Conservation (phyloP, 345 rosid species). For the Populus simonii region DNA sequence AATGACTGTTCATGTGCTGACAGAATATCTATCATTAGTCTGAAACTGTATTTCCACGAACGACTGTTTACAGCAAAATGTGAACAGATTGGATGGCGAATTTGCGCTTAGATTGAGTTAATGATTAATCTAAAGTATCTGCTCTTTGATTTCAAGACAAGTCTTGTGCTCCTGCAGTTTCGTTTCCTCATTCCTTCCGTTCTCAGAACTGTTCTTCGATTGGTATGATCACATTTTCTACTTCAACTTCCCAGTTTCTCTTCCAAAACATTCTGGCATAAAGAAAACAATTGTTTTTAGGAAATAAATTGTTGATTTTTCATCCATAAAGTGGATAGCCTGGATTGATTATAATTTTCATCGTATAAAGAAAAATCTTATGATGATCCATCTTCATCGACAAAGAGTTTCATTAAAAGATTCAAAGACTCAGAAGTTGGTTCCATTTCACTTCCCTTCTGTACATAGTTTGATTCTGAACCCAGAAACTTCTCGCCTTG, state of each 20-base stretch:
- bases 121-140: not conserved
- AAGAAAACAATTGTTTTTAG: not conserved
- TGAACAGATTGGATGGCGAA: not conserved
- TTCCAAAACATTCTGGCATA: not conserved
- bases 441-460: slow-evolving; percentile 5
- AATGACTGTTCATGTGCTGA: not conserved
- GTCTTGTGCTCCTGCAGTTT: not conserved
- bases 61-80: not conserved
- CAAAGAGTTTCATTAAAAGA: not conserved
- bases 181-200: too few relatives aligned
- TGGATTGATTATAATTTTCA: not conserved
- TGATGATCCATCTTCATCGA: not conserved
- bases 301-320: not conserved
- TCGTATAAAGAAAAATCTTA: not conserved
- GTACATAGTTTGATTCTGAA: slow-evolving; percentile 7
- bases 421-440: not conserved
- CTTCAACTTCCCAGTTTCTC: not conserved
- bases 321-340: not conserved
- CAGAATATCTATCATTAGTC: not conserved
- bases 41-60: not conserved
- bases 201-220: too few relatives aligned
- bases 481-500: not conserved
- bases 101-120: not conserved
- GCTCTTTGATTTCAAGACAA: too few relatives aligned
- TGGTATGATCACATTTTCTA: not conserved